Base-by-base conservation (phyloP, 257 asterid species). In the Verbena officinalis region DNA sequence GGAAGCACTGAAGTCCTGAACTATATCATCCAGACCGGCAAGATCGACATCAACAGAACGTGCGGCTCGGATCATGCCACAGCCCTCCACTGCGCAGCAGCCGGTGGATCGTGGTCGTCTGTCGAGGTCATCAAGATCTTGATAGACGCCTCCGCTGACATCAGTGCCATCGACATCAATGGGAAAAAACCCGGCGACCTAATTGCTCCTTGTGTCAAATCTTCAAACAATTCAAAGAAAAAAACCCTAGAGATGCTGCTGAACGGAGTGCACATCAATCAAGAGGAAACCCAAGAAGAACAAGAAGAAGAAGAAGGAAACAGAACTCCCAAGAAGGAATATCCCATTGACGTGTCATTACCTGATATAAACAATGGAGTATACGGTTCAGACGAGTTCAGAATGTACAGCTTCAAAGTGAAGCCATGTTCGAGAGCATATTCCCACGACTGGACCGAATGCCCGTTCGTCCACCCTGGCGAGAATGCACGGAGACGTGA, bases 51-150 rank as follows among this genome's bases (percentile, higher is more conserved):
- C 45, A 90, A 86, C 44, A 51, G 82, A 51, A 83, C 97, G 0
- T 80, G 88, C 52, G 95, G 95, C 44, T 81, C 86, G 0, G 98
- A 88, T 68, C 84, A 94, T 2, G 95, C 85, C 27, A 83, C 98
- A 10, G 81, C 96, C 13, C 95, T 91, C 12, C 98, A 91, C 70
- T 91, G 98, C 19, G 96, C 91, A 7, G 87, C 86, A 0, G 88
- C 92, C 0, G 95, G 96, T 22, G 96, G 90, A 8, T 77, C 84
- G 0, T 83, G 83, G 74, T 65, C 80, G 0, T 77, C 95, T 0
- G 72, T 86, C 0, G 89, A 91, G 71, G 84, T 69, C 16, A 84
- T 81, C 21, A 78, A 75, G 77, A 60, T 84, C 69, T 68, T 91
- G 75, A 46, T 88, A 19, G 80, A 71, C 0, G 90, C 90, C 58